phyloP scores from a whole-genome alignment of 352 stramenopile genomes.

The Elongisporangium anandrum region DNA sequence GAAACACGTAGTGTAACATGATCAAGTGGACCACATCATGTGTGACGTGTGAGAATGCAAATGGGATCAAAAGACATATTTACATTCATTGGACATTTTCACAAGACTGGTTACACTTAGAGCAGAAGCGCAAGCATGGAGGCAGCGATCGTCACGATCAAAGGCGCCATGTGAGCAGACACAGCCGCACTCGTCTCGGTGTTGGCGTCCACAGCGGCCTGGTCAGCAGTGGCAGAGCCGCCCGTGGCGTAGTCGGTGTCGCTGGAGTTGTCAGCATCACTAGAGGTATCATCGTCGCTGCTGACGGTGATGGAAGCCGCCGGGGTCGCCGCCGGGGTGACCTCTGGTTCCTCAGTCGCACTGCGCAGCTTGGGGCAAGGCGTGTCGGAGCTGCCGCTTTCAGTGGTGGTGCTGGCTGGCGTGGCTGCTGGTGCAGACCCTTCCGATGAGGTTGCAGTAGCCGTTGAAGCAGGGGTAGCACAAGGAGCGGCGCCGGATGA shows the following conservation, averaged over 20 bases:
- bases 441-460: background rate
- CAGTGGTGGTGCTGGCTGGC: conserved; percentile 1
- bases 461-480: background rate
- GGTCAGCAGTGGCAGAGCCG: background rate
- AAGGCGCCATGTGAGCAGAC: background rate
- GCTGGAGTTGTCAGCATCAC: background rate
- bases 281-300: background rate
- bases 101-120: background rate
- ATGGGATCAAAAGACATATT: background rate
- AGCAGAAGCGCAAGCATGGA: background rate
- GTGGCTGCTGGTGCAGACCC: background rate
- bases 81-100: background rate
- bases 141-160: background rate
- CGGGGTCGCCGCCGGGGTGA: background rate
- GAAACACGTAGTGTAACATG: background rate
- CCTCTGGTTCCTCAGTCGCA: background rate
- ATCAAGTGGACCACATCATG: background rate
- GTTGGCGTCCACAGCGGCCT: background rate
- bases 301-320: background rate
- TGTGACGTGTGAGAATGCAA: background rate
- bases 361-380: background rate
- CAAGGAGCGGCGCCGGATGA: background rate
- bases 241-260: background rate
- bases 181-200: background rate
- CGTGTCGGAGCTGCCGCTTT: background rate